Percentiles rank a stretch among this genome's conserved stretches.
These are phyloP conservation scores for Torulaspora franciscae DNA, from an alignment of 805 yeast species.

Conservation along the genomic window DNA sequence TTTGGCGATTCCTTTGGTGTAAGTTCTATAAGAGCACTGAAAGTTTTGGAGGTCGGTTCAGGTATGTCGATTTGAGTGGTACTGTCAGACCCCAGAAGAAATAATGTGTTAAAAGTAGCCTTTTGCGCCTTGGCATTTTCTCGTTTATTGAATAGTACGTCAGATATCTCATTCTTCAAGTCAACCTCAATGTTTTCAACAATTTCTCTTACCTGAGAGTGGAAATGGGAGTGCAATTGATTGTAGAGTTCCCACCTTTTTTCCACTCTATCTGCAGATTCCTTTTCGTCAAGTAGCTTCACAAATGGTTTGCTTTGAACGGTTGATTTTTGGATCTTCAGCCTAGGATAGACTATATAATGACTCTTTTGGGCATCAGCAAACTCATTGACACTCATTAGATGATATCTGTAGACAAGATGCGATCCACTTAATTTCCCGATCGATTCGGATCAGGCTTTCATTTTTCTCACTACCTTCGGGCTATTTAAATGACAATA, in stretches of 20 bases:
- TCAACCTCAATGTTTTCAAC: conserved; percentile 35
- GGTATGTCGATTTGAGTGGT: conserved; percentile 39
- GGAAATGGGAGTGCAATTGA: conserved; percentile 33
- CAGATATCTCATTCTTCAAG: conserved; percentile 33
- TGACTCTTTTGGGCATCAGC: conserved; percentile 34
- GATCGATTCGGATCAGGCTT: not conserved
- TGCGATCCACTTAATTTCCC: not conserved
- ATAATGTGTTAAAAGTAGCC: conserved; percentile 34
- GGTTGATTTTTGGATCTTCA: conserved; percentile 13
- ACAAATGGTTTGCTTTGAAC: conserved; percentile 39
- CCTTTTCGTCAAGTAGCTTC: conserved; percentile 41
- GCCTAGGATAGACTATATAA: conserved; percentile 22
- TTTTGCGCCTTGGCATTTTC: conserved; percentile 7
- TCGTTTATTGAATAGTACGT: conserved; percentile 19
- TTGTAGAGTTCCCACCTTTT: conserved; percentile 42
- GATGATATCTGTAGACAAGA: not conserved
- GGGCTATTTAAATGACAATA: not conserved
- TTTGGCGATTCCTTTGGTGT: conserved; percentile 39
- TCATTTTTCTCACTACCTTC: not conserved
- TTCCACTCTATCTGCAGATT: conserved; percentile 36
- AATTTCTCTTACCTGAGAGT: conserved; percentile 30
- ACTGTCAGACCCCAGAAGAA: conserved; percentile 43
- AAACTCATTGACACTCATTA: conserved; percentile 29
- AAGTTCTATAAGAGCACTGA: conserved; percentile 33
- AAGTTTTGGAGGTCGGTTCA: conserved; percentile 14